Evolutionary conservation across 169 alveolate genomes (phyloP), one percentile per base, ranked within the genome.

Genomic region (Plasmodium inui): DNA sequence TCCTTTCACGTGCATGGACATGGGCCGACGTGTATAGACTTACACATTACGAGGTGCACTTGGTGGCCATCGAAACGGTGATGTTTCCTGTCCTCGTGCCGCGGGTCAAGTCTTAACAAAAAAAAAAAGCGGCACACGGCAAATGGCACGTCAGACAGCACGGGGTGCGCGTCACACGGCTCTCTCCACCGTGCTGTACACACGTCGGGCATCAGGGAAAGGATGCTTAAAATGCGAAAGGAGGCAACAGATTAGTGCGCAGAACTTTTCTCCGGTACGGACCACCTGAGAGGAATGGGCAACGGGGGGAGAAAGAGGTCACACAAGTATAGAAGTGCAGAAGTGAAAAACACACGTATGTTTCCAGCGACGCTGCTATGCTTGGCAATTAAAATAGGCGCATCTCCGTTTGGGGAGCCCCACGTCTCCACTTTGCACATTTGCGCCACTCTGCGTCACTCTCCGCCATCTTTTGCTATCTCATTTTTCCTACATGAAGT

Each of bases 401-500:
- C 57, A 46, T 10, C n/a, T 12, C 44, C 37, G 4, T 37, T 37
- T 37, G 0, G 50, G 50, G 14, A 0, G 50, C 50, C 50, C 50
- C 50, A 8, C 50, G 37, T 76, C 26, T 12, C 67, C 37, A 19
- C 5, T 34, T 76, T 78, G 67, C 70, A 74, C 41, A 82, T 28
- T 82, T 53, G 57, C 57, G 57, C 57, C 50, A 41, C 32, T 12
- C 3, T n/a, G 19, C 4, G 72, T 19, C n/a, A n/a, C n/a, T n/a
- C n/a, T n/a, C n/a, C n/a, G n/a, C n/a, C 44, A 14, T 26, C 32
- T 26, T 84, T 82, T 50, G 57, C 12, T 39, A 30, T 83, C 9
- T 61, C 32, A 19, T 61, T 84, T 73, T 74, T 5, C 93, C 78
- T 76, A 85, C 93, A 85, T 85, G 79, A 28, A 73, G 32, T 84